phyloP scores from a whole-genome alignment of 176 grass and related monocot species.

The Juncus inflexus region DNA sequence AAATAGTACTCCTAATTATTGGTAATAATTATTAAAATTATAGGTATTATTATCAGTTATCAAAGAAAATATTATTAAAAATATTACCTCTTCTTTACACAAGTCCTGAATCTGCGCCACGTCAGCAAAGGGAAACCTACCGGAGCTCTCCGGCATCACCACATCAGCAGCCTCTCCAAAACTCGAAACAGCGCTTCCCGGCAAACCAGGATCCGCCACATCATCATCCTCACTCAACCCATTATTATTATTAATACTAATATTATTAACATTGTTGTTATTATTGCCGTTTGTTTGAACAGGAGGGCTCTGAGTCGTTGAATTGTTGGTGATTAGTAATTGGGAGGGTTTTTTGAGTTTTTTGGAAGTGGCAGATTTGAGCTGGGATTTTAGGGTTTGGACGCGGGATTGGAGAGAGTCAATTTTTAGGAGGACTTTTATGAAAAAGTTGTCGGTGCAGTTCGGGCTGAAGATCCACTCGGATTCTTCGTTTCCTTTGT shows the following conservation, averaged over 20 bases:
- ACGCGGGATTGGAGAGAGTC: constrained; percentile 61
- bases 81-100: constrained; percentile 47
- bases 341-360: constrained; percentile 36
- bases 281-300: constrained; percentile 30
- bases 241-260: constrained; percentile 21
- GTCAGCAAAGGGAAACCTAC: constrained; percentile 55
- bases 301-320: constrained; percentile 51
- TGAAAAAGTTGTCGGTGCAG: constrained; percentile 45
- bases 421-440: constrained; percentile 79
- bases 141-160: constrained; percentile 67
- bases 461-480: constrained; percentile 72
- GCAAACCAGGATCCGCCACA: constrained; percentile 58
- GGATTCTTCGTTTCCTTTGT: constrained; percentile 58
- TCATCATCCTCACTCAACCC: constrained; percentile 62
- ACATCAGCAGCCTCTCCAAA: constrained; percentile 86
- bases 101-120: constrained; percentile 58
- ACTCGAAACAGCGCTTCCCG: constrained; percentile 71
- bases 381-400: constrained; percentile 47
- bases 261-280: constrained; percentile 15
- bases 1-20: not conserved
- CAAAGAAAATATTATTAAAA: not conserved
- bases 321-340: constrained; percentile 23
- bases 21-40: not conserved
- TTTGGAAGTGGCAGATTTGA: constrained; percentile 48
- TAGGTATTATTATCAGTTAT: not conserved